These are phyloP conservation scores for Microbotryum lychnidis-dioicae DNA, from an alignment of 1,284 basidiomycete species.

Conservation along the genomic window DNA sequence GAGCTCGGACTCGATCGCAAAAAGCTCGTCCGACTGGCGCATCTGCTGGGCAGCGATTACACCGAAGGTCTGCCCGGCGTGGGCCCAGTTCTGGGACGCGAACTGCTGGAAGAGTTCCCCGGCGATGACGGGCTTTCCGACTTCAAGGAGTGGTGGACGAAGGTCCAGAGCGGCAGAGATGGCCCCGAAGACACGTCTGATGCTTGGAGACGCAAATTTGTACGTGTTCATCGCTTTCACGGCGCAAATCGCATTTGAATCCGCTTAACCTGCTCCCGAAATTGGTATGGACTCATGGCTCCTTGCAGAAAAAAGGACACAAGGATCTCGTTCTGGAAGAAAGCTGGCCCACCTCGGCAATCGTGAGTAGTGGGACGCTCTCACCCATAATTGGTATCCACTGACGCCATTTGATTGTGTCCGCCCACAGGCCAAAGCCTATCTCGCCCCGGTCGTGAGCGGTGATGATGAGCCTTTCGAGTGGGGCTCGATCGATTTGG, in stretches of 20 bases:
- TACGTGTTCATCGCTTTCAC: slow-evolving; percentile 44
- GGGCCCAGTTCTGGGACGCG: slow-evolving; percentile 94
- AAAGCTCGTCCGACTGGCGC: slow-evolving; percentile 79
- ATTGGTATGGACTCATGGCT: slow-evolving; percentile 2
- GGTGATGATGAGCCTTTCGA: slow-evolving; percentile 88
- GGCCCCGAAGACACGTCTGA: slow-evolving; percentile 57
- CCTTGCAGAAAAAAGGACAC: slow-evolving; percentile 75
- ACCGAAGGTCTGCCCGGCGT: slow-evolving; percentile 91
- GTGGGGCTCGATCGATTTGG: slow-evolving; percentile 93
- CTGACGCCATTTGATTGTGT: background rate
- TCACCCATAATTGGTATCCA: background rate
- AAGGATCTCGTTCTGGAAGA: slow-evolving; percentile 67
- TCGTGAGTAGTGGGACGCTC: slow-evolving; percentile 49
- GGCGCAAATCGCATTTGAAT: background rate
- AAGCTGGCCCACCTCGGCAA: slow-evolving; percentile 83
- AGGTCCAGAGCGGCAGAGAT: slow-evolving; percentile 87
- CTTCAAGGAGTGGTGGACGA: slow-evolving; percentile 92
- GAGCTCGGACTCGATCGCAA: slow-evolving; percentile 83
- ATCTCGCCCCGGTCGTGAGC: slow-evolving; percentile 83
- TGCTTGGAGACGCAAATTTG: slow-evolving; percentile 74
- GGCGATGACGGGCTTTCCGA: slow-evolving; percentile 70
- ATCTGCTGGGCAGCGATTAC: slow-evolving; percentile 94
- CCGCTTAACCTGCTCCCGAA: background rate
- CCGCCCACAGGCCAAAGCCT: slow-evolving; percentile 66
- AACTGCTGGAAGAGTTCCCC: slow-evolving; percentile 81